A percentile compares a stretch with the other conserved stretches of the same genome.
Evolutionary conservation across 2,329 filamentous ascomycete species (phyloP).

Genomic region (Periconia macrospinosa): DNA sequence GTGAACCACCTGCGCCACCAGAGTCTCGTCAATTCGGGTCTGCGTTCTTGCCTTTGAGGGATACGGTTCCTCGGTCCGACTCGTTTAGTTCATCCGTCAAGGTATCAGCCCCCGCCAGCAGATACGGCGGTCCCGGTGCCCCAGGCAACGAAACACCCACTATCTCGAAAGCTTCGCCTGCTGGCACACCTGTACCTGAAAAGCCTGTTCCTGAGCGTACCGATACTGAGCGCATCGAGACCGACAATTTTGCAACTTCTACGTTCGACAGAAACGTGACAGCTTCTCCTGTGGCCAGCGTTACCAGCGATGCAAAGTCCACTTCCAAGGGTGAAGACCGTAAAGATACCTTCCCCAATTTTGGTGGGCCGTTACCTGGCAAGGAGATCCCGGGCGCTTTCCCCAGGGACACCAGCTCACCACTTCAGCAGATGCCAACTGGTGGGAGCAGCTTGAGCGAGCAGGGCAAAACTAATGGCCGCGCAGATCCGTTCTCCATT

Average conservation of each 20-base stretch:
- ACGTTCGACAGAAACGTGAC: constrained; percentile 43
- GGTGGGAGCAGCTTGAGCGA: constrained; percentile 53
- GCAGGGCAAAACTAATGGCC: constrained; percentile 45
- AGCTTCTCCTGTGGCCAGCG: constrained; percentile 44
- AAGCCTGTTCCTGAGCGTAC: constrained; percentile 40
- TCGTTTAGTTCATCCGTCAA: constrained; percentile 77
- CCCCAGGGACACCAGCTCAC: constrained; percentile 43
- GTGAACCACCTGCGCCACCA: constrained; percentile 66
- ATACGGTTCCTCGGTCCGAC: constrained; percentile 59
- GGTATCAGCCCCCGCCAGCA: constrained; percentile 71
- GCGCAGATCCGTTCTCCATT: constrained; percentile 46
- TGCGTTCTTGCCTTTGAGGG: constrained; percentile 70
- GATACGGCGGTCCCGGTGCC: constrained; percentile 56
- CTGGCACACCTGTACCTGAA: constrained; percentile 58
- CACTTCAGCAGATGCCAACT: constrained; percentile 53
- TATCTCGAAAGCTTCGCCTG: constrained; percentile 43
- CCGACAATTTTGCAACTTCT: constrained; percentile 38
- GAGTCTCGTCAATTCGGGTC: constrained; percentile 79
- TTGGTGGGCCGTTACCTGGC: constrained; percentile 34
- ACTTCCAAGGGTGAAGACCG: constrained; percentile 38
- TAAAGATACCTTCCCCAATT: constrained; percentile 44
- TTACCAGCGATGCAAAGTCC: constrained; percentile 43
- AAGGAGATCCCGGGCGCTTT: constrained; percentile 53
- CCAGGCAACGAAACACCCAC: constrained; percentile 53
- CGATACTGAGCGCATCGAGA: constrained; percentile 38